Evolutionary conservation across 371 early-diverging fungal species (phyloP), one percentile per base, ranked within the genome.

Genomic region (Blastocladiella emersonii): DNA sequence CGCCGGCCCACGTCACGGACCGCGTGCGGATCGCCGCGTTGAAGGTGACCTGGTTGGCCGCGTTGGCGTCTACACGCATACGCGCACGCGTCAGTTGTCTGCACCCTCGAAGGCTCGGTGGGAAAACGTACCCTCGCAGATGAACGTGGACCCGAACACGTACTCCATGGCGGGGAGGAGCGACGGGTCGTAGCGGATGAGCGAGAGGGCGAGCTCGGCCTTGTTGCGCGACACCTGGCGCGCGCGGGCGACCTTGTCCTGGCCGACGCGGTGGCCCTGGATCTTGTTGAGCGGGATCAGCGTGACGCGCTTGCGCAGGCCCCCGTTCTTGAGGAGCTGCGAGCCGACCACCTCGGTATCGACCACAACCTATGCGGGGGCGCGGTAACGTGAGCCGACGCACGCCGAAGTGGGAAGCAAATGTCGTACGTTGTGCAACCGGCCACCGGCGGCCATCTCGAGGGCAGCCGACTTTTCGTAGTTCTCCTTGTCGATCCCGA

Each of bases 241-340:
- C 39, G 96, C 94, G 0, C 76, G 69, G 0, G 74, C 70, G n/a
- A 91, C 65, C 64, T 75, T 75, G 81, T 85, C 66, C 30, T 27
- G 7, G 13, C 49, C 55, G 64, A 61, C 21, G 61, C 64, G 76
- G 62, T 75, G 80, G 0, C 86, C 78, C 34, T 76, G 73, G 53
- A 99, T 97, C 71, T 95, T 95, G 83, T 94, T 96, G 15, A 99
- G 76, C 10, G 99, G 99, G 64, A 99, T 95, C 36, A 98, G 79
- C 7, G 94, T 96, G 39, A 92, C 88, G n/a, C 94, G 84, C 55
- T 84, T 86, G 55, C 83, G 79, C 10, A 97, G 75, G 51, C 74
- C 77, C 19, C 92, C 92, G 23, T 80, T 74, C 57, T 93, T 84
- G 30, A 98, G 74, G 32, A 99, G 72, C 67, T 87, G 83, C 0